Conservation (phyloP, 805 yeast genomes). For the Candida orba region DNA sequence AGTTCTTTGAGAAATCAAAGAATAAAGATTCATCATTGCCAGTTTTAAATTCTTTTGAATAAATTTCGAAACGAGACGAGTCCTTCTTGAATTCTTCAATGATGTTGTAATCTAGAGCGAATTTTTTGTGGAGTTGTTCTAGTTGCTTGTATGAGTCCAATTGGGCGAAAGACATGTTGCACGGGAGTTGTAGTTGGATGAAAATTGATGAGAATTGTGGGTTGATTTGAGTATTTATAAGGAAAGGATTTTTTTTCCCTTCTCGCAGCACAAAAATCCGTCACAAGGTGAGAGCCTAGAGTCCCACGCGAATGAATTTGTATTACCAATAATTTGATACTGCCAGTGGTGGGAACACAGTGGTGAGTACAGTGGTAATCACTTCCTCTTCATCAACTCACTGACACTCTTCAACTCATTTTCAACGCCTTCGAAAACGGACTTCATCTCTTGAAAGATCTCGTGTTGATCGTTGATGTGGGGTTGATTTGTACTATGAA, state of each 20-base stretch:
- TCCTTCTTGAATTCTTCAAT: conserved; percentile 68
- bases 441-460: conserved; percentile 5
- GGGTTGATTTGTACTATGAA: background rate
- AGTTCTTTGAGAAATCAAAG: conserved; percentile 93
- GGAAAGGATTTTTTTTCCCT: background rate
- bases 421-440: conserved; percentile 10
- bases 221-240: no score
- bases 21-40: conserved; percentile 82
- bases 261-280: conserved; percentile 1
- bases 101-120: conserved; percentile 67
- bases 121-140: conserved; percentile 58
- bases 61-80: conserved; percentile 66
- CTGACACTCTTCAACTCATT: conserved; percentile 10
- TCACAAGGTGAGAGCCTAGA: background rate
- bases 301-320: no score
- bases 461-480: background rate
- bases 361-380: no score
- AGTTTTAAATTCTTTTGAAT: conserved; percentile 72
- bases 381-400: conserved; percentile 8
- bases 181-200: background rate
- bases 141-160: conserved; percentile 81
- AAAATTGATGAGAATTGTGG: background rate
- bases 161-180: conserved; percentile 32
- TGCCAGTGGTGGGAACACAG: no score
- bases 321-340: no score